Evolutionary conservation across 495 filamentous ascomycete species (phyloP), one percentile per base, ranked within the genome.

Genomic region (Penicillium cosmopolitanum): DNA sequence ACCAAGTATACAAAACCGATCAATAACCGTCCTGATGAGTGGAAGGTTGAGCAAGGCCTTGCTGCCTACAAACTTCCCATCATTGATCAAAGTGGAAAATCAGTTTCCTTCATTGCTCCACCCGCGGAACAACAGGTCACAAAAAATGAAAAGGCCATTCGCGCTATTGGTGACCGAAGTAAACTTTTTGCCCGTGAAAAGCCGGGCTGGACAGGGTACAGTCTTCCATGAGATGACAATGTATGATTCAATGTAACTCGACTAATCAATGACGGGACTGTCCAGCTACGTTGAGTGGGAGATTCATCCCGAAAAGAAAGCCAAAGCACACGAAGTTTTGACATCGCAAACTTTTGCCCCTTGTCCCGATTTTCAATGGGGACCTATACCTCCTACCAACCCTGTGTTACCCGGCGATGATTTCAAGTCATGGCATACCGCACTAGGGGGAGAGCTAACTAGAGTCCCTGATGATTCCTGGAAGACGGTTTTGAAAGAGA

Each of bases 341-440:
- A 69, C 70, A 15, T 73, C 75, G 31, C 82, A 87, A 50, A 78
- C 79, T 35, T 89, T 89, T 51, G 74, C 79, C 0, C 69, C 77
- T 35, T 77, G 77, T 38, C 84, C 87, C 0, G 86, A 88, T 60
- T 89, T 82, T 60, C 82, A 86, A 58, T 74, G 87, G 1, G 79
- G 65, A 6, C 84, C 83, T 0, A 76, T 89, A 15, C 86, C 86
- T 6, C 68, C 72, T 5, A 86, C 84, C n/a, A 90, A 90, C 63
- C 87, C 86, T 4, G 72, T 89, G 12, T 73, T 90, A 4, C 72
- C 80, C 23, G 86, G 87, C 7, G 75, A 83, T 34, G 78, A 85
- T n/a, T 90, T 84, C 81, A 88, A 87, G 61, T 68, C 78, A 53
- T 89, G 83, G 76, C 87, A 90, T 69, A 65, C 79, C 13, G 86